Conservation (phyloP, 2,329 filamentous ascomycete species). For the Colletotrichum spaethianum region DNA sequence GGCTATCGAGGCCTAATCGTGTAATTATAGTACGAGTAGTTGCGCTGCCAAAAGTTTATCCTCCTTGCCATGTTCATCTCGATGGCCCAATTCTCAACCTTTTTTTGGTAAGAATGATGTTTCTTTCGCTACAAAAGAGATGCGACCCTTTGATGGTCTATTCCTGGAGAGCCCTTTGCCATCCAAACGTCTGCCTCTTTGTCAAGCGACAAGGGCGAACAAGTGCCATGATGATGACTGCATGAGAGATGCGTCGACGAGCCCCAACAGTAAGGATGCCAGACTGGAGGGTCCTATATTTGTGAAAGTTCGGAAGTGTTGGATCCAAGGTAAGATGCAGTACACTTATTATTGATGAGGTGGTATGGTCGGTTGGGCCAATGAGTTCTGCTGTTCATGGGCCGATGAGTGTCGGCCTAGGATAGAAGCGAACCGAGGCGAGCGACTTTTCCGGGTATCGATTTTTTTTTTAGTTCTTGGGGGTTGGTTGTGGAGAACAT, state of each 20-base stretch:
- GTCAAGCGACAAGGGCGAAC: slow-evolving; percentile 11
- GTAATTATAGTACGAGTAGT: not conserved
- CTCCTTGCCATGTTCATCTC: not conserved
- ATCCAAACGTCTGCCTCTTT: not conserved
- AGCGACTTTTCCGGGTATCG: slow-evolving; percentile 14
- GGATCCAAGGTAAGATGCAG: slow-evolving; percentile 1
- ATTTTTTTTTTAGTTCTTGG: not conserved
- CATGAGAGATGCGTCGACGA: not conserved
- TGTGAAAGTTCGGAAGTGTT: not conserved
- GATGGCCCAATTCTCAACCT: not conserved
- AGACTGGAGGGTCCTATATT: not conserved
- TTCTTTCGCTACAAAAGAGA: slow-evolving; percentile 13
- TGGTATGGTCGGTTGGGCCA: not conserved
- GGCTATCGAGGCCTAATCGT: not conserved
- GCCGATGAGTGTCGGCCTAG: not conserved
- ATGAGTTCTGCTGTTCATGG: not conserved
- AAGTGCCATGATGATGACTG: slow-evolving; percentile 20
- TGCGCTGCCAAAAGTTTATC: not conserved
- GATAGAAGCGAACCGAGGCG: not conserved
- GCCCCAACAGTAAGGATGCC: not conserved
- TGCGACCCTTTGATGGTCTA: not conserved
- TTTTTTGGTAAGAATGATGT: not conserved
- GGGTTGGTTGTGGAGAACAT: too few species aligned
- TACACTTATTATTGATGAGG: not conserved
- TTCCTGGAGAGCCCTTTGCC: not conserved